phyloP scores from a whole-genome alignment of 1,139 yeast species.

The Pneumocystis wakefieldiae region DNA sequence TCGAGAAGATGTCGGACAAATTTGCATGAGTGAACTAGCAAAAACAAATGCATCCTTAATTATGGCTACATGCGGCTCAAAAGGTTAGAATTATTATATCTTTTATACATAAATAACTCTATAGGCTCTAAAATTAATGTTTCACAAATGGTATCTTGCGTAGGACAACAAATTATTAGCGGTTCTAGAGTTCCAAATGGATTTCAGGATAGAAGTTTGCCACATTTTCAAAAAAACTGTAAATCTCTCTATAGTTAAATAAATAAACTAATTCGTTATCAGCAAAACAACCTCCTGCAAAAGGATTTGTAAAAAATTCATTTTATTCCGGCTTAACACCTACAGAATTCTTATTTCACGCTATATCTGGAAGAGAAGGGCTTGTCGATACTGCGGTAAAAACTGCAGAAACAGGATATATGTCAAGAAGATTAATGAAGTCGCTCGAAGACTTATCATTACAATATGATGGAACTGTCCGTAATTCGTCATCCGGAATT shows the following conservation, averaged over 20 bases:
- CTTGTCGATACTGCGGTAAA: slow-evolving; percentile 97
- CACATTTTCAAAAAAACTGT: slow-evolving; percentile 83
- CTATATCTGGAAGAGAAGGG: slow-evolving; percentile 99
- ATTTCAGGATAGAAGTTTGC: slow-evolving; percentile 93
- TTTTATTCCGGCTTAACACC: slow-evolving; percentile 89
- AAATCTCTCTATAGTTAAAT: not conserved
- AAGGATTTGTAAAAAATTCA: slow-evolving; percentile 93
- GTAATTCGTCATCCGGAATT: slow-evolving; percentile 89
- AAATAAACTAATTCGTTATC: not conserved
- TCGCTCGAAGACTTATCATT: slow-evolving; percentile 91
- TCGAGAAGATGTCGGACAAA: slow-evolving; percentile 98
- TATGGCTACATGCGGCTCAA: slow-evolving; percentile 99
- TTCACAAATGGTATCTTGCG: slow-evolving; percentile 99
- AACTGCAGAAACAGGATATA: slow-evolving; percentile 98
- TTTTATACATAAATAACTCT: not conserved
- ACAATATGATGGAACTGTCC: slow-evolving; percentile 84
- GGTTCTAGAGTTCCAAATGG: slow-evolving; percentile 99
- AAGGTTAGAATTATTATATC: slow-evolving; percentile 28
- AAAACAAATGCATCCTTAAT: slow-evolving; percentile 88
- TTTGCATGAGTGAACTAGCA: slow-evolving; percentile 82
- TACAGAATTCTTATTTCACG: slow-evolving; percentile 94
- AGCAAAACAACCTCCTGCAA: slow-evolving; percentile 88
- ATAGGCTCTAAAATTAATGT: slow-evolving; percentile 79
- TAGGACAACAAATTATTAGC: slow-evolving; percentile 95
- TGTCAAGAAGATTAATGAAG: slow-evolving; percentile 97